These are phyloP conservation scores for Lasiosphaeria miniovina DNA, from an alignment of 495 filamentous ascomycete genomes.

Conservation along the genomic window DNA sequence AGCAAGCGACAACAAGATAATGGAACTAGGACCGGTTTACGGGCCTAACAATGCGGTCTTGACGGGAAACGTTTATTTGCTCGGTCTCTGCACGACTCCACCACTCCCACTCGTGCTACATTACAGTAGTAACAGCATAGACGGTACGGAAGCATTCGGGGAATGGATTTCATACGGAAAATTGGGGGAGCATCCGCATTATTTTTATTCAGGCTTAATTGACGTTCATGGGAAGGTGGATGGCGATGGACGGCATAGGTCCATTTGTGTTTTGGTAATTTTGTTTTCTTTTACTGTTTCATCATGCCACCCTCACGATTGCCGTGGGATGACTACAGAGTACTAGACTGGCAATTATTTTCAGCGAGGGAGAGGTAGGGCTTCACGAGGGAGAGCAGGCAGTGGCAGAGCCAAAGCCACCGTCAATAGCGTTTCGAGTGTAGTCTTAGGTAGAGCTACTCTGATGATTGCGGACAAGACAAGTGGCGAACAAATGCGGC, in stretches of 20 bases:
- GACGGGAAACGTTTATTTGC: not conserved
- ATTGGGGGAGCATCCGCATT: slow-evolving; percentile 4
- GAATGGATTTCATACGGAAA: slow-evolving; percentile 2
- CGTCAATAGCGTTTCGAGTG: too few species aligned
- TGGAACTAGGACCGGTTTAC: slow-evolving; percentile 8
- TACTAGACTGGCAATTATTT: slow-evolving; percentile 8
- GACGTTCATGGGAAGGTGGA: not conserved
- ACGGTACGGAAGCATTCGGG: slow-evolving; percentile 12
- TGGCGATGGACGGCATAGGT: not conserved
- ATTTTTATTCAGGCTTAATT: slow-evolving; percentile 1
- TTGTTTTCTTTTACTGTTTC: not conserved
- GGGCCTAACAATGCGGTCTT: slow-evolving; percentile 9
- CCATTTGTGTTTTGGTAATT: not conserved
- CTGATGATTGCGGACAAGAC: too few species aligned
- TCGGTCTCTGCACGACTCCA: slow-evolving; percentile 1
- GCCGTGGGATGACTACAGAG: not conserved
- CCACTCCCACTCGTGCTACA: slow-evolving; percentile 2
- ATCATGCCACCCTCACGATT: not conserved
- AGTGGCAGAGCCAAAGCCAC: too few species aligned
- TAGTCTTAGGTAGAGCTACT: too few species aligned
- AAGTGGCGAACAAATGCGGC: too few species aligned
- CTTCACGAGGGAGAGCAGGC: too few species aligned
- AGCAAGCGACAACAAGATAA: not conserved
- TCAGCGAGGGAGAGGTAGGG: not conserved
- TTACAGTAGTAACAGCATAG: slow-evolving; percentile 11